Evolutionary conservation across 352 stramenopile genomes (phyloP), one percentile per base, ranked within the genome.

Genomic region (Phytophthora pseudosyringae): DNA sequence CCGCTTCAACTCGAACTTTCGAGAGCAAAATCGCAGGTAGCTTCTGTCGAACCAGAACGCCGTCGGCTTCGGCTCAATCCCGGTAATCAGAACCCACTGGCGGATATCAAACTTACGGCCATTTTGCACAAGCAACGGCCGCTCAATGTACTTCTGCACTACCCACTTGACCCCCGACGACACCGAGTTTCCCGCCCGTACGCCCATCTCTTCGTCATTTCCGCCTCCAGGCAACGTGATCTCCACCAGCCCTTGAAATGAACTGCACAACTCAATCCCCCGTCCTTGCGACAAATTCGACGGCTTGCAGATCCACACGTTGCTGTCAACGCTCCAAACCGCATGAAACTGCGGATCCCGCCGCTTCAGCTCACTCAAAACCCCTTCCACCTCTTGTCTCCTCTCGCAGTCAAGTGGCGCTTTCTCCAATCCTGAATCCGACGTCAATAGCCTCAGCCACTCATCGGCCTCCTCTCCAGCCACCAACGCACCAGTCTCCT

Each of bases 91-190:
- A 18, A 94, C 81, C 89, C 89, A 97, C 68, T 95, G 89, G 5
- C 88, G 80, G 44, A 96, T 80, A 61, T 97, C 89, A 68, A 97
- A 96, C 63, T 96, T 97, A 44, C 74, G 76, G 0, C 68, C 71
- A 29, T 64, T 48, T 39, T 80, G 76, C 5, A 90, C 48, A 21
- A 91, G 56, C 31, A 95, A 59, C 25, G 88, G 89, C 8, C 78
- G 75, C 53, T 97, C 88, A 13, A 97, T 76, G 54, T 97, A 97
- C 64, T 95, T 94, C 60, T 97, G 89, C 11, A 95, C 82, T 15
- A 97, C 71, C 75, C 86, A 90, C 28, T 71, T 62, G 5, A 16
- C 56, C 2, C 28, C 5, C 16, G 28, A 29, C 13, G 36, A 18
- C 25, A 13, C 28, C 11, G n/a, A 6, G 6, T 59, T 16, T 10